A percentile compares a stretch with the other conserved stretches of the same genome.
Conservation (phyloP, 2,329 filamentous ascomycete genomes). For the Aspergillus sclerotialis region DNA sequence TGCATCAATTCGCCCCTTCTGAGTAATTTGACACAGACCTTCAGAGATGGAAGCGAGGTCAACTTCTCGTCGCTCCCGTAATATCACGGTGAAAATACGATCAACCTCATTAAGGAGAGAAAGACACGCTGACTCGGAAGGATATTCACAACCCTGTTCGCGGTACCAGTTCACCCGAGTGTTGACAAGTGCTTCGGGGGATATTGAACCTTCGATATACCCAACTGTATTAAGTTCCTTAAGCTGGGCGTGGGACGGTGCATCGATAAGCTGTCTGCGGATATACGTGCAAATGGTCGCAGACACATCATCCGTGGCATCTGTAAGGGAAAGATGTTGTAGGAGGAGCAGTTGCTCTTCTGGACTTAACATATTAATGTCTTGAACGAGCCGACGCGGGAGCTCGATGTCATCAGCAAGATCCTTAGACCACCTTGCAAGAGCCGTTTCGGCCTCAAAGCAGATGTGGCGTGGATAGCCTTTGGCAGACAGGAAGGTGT, state of each 20-base stretch:
- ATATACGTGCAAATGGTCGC: slow-evolving; percentile 26
- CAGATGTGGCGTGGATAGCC: slow-evolving; percentile 33
- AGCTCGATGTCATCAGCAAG: slow-evolving; percentile 21
- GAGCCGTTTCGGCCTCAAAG: slow-evolving; percentile 32
- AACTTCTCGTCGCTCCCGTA: slow-evolving; percentile 21
- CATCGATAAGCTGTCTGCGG: slow-evolving; percentile 29
- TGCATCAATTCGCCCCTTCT: slow-evolving; percentile 32
- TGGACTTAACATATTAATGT: slow-evolving; percentile 37
- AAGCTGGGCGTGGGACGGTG: slow-evolving; percentile 33
- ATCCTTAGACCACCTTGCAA: slow-evolving; percentile 30
- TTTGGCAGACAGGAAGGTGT: slow-evolving; percentile 40
- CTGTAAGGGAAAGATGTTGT: slow-evolving; percentile 28
- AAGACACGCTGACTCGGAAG: slow-evolving; percentile 25
- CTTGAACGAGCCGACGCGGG: slow-evolving; percentile 33
- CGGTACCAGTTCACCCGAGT: slow-evolving; percentile 37
- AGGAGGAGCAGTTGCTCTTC: slow-evolving; percentile 34
- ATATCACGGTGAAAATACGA: slow-evolving; percentile 17
- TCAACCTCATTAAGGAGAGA: slow-evolving; percentile 34
- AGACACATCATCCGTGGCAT: slow-evolving; percentile 20
- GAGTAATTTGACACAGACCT: slow-evolving; percentile 27
- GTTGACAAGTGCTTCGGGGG: slow-evolving; percentile 28
- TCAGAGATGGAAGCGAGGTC: slow-evolving; percentile 33
- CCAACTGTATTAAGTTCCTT: slow-evolving; percentile 31
- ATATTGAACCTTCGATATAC: slow-evolving; percentile 36
- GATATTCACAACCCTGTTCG: slow-evolving; percentile 31